Base-by-base conservation (phyloP, 306 rosid species). In the Pueraria montana region DNA sequence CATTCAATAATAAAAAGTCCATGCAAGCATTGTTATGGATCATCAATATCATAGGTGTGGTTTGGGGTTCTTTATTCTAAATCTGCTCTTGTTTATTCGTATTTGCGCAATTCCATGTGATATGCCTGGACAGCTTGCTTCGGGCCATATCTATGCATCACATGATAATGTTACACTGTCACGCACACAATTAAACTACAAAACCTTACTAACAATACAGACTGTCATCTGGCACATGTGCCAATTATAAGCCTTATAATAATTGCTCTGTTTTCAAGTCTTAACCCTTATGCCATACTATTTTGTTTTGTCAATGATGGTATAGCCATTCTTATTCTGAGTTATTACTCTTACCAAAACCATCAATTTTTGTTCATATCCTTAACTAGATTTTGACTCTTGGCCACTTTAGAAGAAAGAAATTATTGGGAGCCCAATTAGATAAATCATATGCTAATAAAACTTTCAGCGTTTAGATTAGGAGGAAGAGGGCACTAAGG, bases 221-320 rank as follows among this genome's bases (percentile, higher is more conserved):
- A 20, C 72, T 45, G 46, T 65, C 81, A 48, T 56, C 82, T 86
- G 58, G 87, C 71, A 87, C 89, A 79, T 78, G 88, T 87, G 88
- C 46, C 10, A 23, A 68, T 83, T 80, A 73, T 80, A 77, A 20
- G 43, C 43, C 43, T 38, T 0, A 38, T 38, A 38, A 38, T 38
- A 38, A 38, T 38, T 38, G 43, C 4, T 38, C 11, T 8, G 2
- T 38, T 36, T 38, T 38, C 43, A 1, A 38, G 43, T 38, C 43
- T 8, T 38, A 38, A 38, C 43, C 43, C 43, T 38, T 8, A 8
- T 8, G 11, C 43, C 43, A 38, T 38, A 1, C 3, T 27, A 27
- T 38, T 38, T 5, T 34, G 0, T 34, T 34, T 34, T 3, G 32
- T 30, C 34, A 30, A 30, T 30, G 0, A 30, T 30, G 34, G 34